phyloP scores from a whole-genome alignment of 1,284 basidiomycete genomes.

The Polyporus tsugae region DNA sequence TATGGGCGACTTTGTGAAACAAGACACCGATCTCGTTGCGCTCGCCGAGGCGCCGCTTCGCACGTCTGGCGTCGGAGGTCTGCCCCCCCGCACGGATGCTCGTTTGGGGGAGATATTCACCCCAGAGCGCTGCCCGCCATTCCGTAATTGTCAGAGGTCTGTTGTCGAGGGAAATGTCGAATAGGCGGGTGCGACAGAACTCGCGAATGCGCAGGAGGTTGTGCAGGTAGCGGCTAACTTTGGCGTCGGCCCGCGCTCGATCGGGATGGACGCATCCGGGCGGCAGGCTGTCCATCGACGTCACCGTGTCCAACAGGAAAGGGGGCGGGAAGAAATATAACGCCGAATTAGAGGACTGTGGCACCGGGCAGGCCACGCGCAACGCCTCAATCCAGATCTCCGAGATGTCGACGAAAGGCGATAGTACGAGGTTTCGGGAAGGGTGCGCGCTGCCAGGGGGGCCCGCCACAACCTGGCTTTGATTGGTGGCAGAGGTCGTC shows the following conservation, averaged over 20 bases:
- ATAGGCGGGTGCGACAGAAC: slow-evolving; percentile 14
- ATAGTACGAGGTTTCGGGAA: background rate
- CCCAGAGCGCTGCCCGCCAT: slow-evolving; percentile 20
- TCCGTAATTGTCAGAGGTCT: slow-evolving; percentile 12
- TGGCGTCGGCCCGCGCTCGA: slow-evolving; percentile 1
- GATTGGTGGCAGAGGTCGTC: no score
- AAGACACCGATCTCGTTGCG: slow-evolving; percentile 3
- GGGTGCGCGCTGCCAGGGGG: background rate
- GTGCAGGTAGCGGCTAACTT: slow-evolving; percentile 13
- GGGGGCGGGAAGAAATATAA: slow-evolving; percentile 19
- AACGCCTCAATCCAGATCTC: background rate
- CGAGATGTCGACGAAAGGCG: background rate
- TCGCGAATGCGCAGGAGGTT: slow-evolving; percentile 16
- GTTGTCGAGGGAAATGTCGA: slow-evolving; percentile 7
- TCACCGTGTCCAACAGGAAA: slow-evolving; percentile 4
- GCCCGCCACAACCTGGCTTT: no score
- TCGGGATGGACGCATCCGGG: background rate
- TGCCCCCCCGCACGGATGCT: background rate
- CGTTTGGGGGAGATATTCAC: background rate
- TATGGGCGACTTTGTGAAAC: slow-evolving; percentile 5
- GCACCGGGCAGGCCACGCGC: background rate
- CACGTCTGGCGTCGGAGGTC: background rate
- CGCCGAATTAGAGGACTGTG: background rate
- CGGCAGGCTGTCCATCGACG: background rate
- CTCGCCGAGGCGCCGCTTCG: background rate